phyloP scores from a whole-genome alignment of 2,329 filamentous ascomycete species.

The Neopestalotiopsis clavispora region DNA sequence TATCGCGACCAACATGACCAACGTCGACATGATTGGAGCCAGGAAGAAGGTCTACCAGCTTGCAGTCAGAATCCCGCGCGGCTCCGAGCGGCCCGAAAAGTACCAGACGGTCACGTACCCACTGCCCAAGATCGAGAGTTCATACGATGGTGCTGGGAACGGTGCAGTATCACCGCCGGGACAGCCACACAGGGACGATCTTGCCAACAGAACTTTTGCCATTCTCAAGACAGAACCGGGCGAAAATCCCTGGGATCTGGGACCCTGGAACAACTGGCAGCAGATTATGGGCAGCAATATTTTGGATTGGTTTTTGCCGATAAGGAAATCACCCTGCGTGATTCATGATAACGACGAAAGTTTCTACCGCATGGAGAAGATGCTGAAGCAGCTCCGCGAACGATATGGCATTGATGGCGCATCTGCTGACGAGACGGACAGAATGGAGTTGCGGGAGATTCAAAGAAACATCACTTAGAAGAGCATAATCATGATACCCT shows the following conservation, averaged over 20 bases:
- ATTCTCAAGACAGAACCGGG: constrained; percentile 75
- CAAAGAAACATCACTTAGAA: constrained; percentile 20
- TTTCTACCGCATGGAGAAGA: constrained; percentile 70
- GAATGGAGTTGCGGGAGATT: constrained; percentile 37
- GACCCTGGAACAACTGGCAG: constrained; percentile 71
- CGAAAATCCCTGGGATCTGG: constrained; percentile 87
- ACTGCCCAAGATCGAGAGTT: constrained; percentile 40
- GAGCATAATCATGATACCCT: constrained; percentile 29
- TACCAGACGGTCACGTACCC: constrained; percentile 66
- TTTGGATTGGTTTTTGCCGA: constrained; percentile 81
- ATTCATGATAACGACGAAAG: constrained; percentile 69
- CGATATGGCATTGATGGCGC: constrained; percentile 41
- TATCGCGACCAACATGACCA: constrained; percentile 76
- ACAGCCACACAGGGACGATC: constrained; percentile 43
- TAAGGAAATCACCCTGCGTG: constrained; percentile 75
- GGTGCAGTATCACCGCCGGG: constrained; percentile 19
- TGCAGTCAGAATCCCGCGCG: constrained; percentile 71
- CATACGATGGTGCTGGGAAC: constrained; percentile 23
- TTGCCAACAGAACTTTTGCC: constrained; percentile 73
- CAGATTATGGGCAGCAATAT: constrained; percentile 76
- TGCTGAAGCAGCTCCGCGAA: constrained; percentile 60
- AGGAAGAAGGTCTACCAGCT: constrained; percentile 70
- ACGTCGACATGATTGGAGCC: constrained; percentile 76
- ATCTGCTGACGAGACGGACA: constrained; percentile 26
- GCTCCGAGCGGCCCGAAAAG: constrained; percentile 43